Evolutionary conservation across 179 eudicot species (phyloP).

Genomic region (Nepenthes alata): DNA sequence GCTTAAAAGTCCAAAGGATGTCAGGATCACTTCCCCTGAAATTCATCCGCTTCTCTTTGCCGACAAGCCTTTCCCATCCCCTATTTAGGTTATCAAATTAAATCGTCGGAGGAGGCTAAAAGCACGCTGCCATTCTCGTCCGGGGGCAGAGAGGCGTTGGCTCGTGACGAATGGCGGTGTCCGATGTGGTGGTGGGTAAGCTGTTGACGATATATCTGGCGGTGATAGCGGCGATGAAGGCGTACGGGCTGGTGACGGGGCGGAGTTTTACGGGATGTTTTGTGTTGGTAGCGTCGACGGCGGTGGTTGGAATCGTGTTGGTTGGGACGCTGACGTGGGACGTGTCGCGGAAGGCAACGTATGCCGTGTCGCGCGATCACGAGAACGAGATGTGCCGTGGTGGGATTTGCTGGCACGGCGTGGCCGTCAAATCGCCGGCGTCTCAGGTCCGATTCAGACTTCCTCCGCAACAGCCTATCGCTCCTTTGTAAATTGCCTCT

Average conservation of each 20-base stretch:
- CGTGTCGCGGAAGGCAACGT: conserved; percentile 36
- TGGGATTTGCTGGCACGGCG: conserved; percentile 80
- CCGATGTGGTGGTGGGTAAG: conserved; percentile 45
- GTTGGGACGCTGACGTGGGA: conserved; percentile 49
- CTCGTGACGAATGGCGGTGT: conserved; percentile 31
- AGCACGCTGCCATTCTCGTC: no score
- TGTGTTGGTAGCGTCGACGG: conserved; percentile 2
- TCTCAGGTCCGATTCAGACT: conserved; percentile 55
- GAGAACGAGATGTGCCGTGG: conserved; percentile 29
- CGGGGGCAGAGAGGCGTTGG: no score
- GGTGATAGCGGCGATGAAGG: conserved; percentile 45
- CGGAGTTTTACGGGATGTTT: conserved; percentile 31
- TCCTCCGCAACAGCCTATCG: conserved; percentile 23
- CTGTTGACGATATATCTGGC: conserved; percentile 40
- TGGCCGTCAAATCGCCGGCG: conserved; percentile 54
- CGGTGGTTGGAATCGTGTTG: conserved; percentile 11
- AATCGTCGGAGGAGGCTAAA: no score
- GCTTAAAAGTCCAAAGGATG: no score
- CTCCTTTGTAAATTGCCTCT: not conserved
- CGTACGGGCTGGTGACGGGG: conserved; percentile 30
- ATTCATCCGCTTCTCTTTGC: no score
- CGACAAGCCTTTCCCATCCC: no score
- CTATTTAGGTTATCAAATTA: no score
- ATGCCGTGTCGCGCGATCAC: conserved; percentile 7
- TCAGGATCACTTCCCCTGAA: no score